A percentile compares a stretch with the other conserved stretches of the same genome.
Conservation (phyloP, 495 filamentous ascomycete genomes). For the Clohesyomyces aquaticus region DNA sequence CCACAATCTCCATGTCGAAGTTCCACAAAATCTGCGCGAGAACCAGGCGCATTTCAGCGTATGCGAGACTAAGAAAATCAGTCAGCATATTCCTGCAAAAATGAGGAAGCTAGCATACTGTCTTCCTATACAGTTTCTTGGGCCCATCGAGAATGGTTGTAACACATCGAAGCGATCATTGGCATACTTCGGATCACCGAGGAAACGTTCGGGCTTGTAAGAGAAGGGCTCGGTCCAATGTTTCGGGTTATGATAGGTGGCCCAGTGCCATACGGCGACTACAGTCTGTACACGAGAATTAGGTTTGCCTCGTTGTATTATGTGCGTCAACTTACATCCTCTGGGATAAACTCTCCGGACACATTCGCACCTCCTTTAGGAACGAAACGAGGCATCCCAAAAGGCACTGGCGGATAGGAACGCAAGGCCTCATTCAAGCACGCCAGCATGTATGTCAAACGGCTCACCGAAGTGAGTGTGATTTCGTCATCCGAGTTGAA, state of each 20-base stretch:
- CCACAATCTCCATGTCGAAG: slow-evolving; percentile 28
- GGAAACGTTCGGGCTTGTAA: slow-evolving; percentile 22
- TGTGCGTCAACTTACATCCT: slow-evolving; percentile 36
- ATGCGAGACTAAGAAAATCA: slow-evolving; percentile 19
- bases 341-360: slow-evolving; percentile 47
- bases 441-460: slow-evolving; percentile 37
- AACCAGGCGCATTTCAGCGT: slow-evolving; percentile 30
- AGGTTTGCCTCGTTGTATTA: not conserved
- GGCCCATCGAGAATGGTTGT: slow-evolving; percentile 29
- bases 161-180: slow-evolving; percentile 9
- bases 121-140: slow-evolving; percentile 38
- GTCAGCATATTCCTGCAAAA: slow-evolving; percentile 20
- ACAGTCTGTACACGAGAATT: slow-evolving; percentile 40
- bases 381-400: slow-evolving; percentile 43
- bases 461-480: slow-evolving; percentile 45
- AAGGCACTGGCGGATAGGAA: slow-evolving; percentile 33
- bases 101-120: not conserved
- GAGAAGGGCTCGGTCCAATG: slow-evolving; percentile 29
- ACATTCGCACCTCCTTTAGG: slow-evolving; percentile 49
- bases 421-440: slow-evolving; percentile 40
- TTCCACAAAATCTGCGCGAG: slow-evolving; percentile 20
- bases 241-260: slow-evolving; percentile 11
- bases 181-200: slow-evolving; percentile 14
- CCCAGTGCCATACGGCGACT: slow-evolving; percentile 33
- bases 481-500: slow-evolving; percentile 52